Percentiles rank a stretch among this genome's conserved stretches.
Conservation (phyloP, 805 yeast species). For the Ogataea henricii region DNA sequence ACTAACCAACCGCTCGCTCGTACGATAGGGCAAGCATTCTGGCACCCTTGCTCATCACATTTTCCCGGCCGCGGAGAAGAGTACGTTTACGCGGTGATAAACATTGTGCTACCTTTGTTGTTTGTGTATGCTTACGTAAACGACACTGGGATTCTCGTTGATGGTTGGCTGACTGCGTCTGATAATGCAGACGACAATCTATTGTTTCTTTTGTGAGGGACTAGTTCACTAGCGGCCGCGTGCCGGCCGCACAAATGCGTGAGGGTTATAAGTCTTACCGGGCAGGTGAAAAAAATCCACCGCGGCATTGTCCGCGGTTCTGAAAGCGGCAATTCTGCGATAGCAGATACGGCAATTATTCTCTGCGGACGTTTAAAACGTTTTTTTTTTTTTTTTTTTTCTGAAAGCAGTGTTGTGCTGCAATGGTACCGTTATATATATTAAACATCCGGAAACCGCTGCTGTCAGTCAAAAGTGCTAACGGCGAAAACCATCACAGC, state of each 20-base stretch:
- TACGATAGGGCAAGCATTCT: background rate
- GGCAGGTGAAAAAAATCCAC: background rate
- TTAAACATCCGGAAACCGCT: background rate
- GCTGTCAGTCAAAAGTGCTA: background rate
- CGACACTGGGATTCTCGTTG: background rate
- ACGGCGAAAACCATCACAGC: too few relatives aligned
- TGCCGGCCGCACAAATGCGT: background rate
- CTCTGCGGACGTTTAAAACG: background rate
- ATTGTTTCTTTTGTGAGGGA: background rate
- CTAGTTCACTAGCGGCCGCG: background rate
- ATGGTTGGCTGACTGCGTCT: constrained; percentile 3
- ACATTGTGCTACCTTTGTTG: too few relatives aligned
- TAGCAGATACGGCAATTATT: constrained; percentile 7
- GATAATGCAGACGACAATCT: background rate
- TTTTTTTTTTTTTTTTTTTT: background rate
- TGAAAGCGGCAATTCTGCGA: background rate
- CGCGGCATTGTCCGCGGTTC: background rate
- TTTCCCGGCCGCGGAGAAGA: constrained; percentile 3
- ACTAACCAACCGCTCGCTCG: too few relatives aligned
- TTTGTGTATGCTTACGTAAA: background rate
- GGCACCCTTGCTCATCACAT: background rate
- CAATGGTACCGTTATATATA: background rate
- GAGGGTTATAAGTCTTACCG: too few relatives aligned
- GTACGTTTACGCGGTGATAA: background rate
- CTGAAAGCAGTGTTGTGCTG: background rate